Base-by-base conservation (phyloP, 2,329 filamentous ascomycete species). In the Teratosphaeria nubilosa region DNA sequence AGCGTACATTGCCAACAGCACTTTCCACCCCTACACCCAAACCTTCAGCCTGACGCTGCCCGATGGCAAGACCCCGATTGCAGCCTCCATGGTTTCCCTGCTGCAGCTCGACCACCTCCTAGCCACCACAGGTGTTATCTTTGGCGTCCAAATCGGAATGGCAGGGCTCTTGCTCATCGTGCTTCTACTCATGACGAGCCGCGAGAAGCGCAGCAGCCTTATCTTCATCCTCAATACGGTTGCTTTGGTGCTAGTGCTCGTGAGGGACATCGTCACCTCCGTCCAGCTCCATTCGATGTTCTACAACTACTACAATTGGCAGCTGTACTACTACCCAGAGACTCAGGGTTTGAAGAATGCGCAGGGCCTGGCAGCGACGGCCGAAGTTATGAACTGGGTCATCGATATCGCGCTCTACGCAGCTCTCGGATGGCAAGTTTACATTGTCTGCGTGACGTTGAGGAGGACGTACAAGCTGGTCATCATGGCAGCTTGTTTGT, bases 81-180 rank as follows among this genome's bases (percentile, higher is more conserved):
- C 68, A 0, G 66, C 79, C 45, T 64, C 69, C 51, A 70, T 85
- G 59, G 53, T 62, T 9, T 68, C 72, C 2, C 59, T 86, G 45
- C 71, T 83, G 63, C 56, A 61, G 3, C 77, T 76, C 54, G 70
- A 78, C 56, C 41, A 27, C 51, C 55, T 32, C 58, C 62, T 54
- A 31, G 30, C 25, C 51, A 41, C 55, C 51, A 73, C 73, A 9
- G 77, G 73, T 68, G 83, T 88, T 76, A 86, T 85, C 73, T 89
- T 86, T 69, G 85, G 82, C 56, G 74, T 80, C 20, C 88, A 92
- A 70, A 78, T 91, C 55, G 89, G 89, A 31, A 83, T 86, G 25
- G 83, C 82, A 53, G 63, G 86, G 58, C 73, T 86, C 60, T 81
- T 90, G 66, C 75, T 91, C 20, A 64, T 86, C 51, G 77, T 87